Evolutionary conservation across 495 filamentous ascomycete species (phyloP).

Genomic region (Neurospora sp.): DNA sequence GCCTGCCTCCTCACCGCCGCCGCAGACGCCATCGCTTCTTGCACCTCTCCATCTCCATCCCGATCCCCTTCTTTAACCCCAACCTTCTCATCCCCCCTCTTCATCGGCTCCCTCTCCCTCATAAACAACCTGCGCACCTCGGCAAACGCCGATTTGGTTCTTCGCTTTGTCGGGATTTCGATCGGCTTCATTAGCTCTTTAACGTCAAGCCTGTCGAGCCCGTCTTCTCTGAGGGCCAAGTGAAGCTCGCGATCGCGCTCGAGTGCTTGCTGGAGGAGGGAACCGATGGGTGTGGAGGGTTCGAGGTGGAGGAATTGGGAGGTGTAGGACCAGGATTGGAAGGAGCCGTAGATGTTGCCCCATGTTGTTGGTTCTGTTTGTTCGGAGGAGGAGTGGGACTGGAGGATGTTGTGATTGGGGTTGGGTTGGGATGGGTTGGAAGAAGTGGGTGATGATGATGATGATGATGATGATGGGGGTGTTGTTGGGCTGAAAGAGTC

Average conservation of each 20-base stretch:
- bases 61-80: not conserved
- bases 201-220: not conserved
- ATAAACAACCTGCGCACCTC: not conserved
- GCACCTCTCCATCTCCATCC: not conserved
- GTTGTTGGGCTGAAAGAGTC: not conserved
- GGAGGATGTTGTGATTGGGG: not conserved
- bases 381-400: not conserved
- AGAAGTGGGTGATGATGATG: not conserved
- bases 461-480: not conserved
- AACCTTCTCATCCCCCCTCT: not conserved
- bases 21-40: not conserved
- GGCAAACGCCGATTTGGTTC: not conserved
- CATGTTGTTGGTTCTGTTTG: not conserved
- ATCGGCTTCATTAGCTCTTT: not conserved
- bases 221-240: not conserved
- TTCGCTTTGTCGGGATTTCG: not conserved
- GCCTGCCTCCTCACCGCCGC: not conserved
- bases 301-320: not conserved
- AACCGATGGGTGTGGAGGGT: not conserved
- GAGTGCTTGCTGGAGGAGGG: constrained; percentile 1
- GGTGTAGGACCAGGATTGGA: not conserved
- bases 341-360: not conserved
- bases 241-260: constrained; percentile 2
- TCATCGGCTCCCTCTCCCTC: not conserved
- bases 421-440: not conserved